These are phyloP conservation scores for Solanum acaule DNA, from an alignment of 257 asterid species.

Conservation along the genomic window DNA sequence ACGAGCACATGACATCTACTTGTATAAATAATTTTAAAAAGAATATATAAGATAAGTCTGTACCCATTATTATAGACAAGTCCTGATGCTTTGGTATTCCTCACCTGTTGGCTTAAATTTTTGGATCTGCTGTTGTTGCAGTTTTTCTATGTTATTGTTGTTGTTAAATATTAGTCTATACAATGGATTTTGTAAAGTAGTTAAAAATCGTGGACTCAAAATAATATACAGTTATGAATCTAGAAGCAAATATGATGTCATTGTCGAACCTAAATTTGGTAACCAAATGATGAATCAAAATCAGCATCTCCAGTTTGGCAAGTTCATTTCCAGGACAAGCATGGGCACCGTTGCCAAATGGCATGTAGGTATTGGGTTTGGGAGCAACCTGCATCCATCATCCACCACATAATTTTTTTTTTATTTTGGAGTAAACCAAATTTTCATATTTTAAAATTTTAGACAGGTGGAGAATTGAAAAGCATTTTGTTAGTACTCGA, in stretches of 20 bases:
- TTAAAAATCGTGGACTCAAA: background rate
- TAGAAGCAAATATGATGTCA: background rate
- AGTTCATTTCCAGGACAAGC: slow-evolving; percentile 90
- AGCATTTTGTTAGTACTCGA: background rate
- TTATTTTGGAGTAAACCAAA: background rate
- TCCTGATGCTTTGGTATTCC: background rate
- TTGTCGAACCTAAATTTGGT: slow-evolving; percentile 49
- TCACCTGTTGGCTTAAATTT: background rate
- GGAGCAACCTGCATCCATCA: slow-evolving; percentile 49
- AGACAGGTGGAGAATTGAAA: slow-evolving; percentile 8
- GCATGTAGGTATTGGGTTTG: slow-evolving; percentile 77
- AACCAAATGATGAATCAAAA: slow-evolving; percentile 59
- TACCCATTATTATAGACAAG: background rate
- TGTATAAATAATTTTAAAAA: background rate
- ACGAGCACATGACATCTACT: background rate
- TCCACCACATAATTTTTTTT: background rate
- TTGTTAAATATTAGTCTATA: background rate
- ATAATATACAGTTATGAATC: background rate
- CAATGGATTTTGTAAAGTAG: background rate
- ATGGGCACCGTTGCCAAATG: slow-evolving; percentile 93
- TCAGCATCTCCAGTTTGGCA: slow-evolving; percentile 73
- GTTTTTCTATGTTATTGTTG: background rate
- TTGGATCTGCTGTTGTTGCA: background rate
- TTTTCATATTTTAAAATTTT: slow-evolving; percentile 2
- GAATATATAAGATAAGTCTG: background rate